Percentiles rank a stretch among this genome's conserved stretches.
Conservation (phyloP, 2,329 filamentous ascomycete species). For the Exophiala sideris region DNA sequence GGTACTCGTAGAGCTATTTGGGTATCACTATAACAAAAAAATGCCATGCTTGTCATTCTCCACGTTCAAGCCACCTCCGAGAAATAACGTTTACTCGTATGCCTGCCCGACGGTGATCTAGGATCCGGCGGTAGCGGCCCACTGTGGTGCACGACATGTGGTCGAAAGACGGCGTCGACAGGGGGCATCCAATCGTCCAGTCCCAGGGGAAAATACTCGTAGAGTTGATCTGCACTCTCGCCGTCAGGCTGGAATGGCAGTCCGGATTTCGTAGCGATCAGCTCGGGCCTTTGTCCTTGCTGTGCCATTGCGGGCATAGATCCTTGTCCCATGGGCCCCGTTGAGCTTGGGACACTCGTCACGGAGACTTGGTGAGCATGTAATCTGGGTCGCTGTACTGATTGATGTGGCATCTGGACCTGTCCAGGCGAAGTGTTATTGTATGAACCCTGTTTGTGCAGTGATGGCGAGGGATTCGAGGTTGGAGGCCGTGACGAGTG, state of each 20-base stretch:
- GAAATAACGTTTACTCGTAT: constrained; percentile 29
- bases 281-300: constrained; percentile 14
- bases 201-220: constrained; percentile 91
- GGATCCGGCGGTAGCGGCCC: constrained; percentile 23
- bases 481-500: constrained; percentile 28
- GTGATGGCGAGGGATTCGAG: constrained; percentile 28
- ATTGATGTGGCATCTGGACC: neutral
- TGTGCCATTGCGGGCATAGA: neutral
- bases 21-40: no score
- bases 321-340: constrained; percentile 2
- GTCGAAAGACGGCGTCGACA: constrained; percentile 84
- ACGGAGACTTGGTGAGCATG: constrained; percentile 22
- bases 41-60: neutral
- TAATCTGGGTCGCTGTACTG: constrained; percentile 14
- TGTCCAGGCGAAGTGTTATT: constrained; percentile 16
- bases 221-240: constrained; percentile 67
- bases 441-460: constrained; percentile 23
- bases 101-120: constrained; percentile 19
- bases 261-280: constrained; percentile 15
- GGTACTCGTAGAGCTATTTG: neutral
- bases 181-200: constrained; percentile 90
- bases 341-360: constrained; percentile 17
- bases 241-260: constrained; percentile 14
- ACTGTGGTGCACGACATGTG: constrained; percentile 83
- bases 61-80: constrained; percentile 24